Conservation (phyloP, 2,329 filamentous ascomycete species). For the Achaetomium macrosporum region DNA sequence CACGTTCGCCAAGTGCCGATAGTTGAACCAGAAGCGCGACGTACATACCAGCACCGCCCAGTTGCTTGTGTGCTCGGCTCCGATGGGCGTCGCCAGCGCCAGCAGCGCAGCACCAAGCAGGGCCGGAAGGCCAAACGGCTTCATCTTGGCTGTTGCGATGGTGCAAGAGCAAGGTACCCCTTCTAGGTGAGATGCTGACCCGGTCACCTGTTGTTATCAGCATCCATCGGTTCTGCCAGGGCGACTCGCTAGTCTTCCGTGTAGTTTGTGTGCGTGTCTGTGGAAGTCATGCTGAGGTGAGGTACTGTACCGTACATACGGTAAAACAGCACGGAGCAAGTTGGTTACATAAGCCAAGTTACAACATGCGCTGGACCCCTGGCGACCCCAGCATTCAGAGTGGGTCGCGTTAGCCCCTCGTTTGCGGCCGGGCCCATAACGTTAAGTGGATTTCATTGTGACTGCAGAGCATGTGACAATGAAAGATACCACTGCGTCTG, state of each 20-base stretch:
- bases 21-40: constrained; percentile 99
- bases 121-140: constrained; percentile 43
- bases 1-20: constrained; percentile 95
- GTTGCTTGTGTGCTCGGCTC: constrained; percentile 86
- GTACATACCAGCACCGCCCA: constrained; percentile 99
- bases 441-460: too few species aligned
- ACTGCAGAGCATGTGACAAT: too few species aligned
- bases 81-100: constrained; percentile 38
- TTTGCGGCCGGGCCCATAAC: too few species aligned
- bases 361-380: too few species aligned
- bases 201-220: background rate
- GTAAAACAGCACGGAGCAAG: too few species aligned
- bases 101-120: constrained; percentile 45
- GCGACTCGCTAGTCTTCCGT: background rate
- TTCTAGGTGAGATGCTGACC: background rate
- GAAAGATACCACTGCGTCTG: too few species aligned
- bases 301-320: too few species aligned
- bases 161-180: background rate
- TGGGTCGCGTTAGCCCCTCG: too few species aligned
- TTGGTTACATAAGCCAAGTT: too few species aligned
- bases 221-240: background rate
- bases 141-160: constrained; percentile 39
- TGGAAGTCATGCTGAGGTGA: too few species aligned
- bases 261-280: too few species aligned
- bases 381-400: too few species aligned